These are phyloP conservation scores for Fusarium chuoi DNA, from an alignment of 2,329 filamentous ascomycete genomes.

Conservation along the genomic window DNA sequence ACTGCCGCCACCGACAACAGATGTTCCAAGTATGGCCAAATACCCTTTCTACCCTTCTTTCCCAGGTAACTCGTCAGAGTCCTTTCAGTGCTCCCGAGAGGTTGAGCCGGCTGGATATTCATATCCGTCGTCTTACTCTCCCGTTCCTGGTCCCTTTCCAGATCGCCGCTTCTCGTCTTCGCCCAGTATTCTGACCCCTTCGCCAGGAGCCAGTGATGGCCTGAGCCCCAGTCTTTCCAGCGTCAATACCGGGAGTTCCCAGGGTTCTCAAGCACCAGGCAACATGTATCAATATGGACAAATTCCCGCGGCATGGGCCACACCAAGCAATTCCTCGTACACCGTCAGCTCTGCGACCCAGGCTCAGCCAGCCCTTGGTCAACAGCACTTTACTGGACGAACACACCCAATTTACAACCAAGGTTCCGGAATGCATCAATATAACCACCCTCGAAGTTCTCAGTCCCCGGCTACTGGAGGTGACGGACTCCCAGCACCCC, in stretches of 20 bases:
- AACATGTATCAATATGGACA: slow-evolving; percentile 63
- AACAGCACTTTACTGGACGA: slow-evolving; percentile 45
- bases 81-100: slow-evolving; percentile 40
- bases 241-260: slow-evolving; percentile 68
- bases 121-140: slow-evolving; percentile 40
- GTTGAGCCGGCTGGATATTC: slow-evolving; percentile 36
- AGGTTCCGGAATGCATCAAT: slow-evolving; percentile 60
- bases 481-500: slow-evolving; percentile 72
- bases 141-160: slow-evolving; percentile 42
- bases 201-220: slow-evolving; percentile 66
- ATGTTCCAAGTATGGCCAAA: slow-evolving; percentile 51
- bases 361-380: slow-evolving; percentile 43
- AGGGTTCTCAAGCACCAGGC: slow-evolving; percentile 65
- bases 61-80: slow-evolving; percentile 35
- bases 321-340: slow-evolving; percentile 60
- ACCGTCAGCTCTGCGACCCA: slow-evolving; percentile 61
- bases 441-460: slow-evolving; percentile 48
- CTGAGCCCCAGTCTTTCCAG: slow-evolving; percentile 70
- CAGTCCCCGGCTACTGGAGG: slow-evolving; percentile 63
- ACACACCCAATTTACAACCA: slow-evolving; percentile 55
- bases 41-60: slow-evolving; percentile 36
- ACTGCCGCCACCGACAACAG: slow-evolving; percentile 50
- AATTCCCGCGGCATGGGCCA: slow-evolving; percentile 68
- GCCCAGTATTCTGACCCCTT: slow-evolving; percentile 50
- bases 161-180: slow-evolving; percentile 44